Conservation (phyloP, 257 asterid genomes). For the Nemophila menziesii region DNA sequence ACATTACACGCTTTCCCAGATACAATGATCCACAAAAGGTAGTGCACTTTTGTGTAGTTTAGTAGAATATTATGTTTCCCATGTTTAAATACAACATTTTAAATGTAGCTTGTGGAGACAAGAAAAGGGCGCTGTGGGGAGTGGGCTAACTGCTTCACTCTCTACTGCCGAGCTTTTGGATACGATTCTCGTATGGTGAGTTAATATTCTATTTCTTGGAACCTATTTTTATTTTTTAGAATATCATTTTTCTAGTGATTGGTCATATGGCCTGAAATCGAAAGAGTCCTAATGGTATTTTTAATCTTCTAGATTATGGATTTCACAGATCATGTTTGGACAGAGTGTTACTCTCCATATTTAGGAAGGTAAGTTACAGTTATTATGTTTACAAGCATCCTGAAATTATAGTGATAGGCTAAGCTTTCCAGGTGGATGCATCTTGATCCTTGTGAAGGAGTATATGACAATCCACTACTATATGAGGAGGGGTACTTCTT, state of each 20-base stretch:
- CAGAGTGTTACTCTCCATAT: constrained; percentile 79
- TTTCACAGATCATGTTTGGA: constrained; percentile 97
- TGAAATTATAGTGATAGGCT: constrained; percentile 10
- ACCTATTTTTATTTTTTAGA: not conserved
- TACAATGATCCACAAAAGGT: constrained; percentile 92
- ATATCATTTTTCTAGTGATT: constrained; percentile 3
- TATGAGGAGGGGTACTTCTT: constrained; percentile 96
- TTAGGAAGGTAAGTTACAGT: not conserved
- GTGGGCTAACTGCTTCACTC: constrained; percentile 98
- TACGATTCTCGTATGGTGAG: constrained; percentile 85
- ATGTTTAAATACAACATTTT: constrained; percentile 12
- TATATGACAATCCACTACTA: constrained; percentile 75
- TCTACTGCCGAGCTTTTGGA: constrained; percentile 89
- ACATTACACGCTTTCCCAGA: constrained; percentile 82
- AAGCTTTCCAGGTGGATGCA: constrained; percentile 90
- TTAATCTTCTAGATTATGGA: constrained; percentile 51
- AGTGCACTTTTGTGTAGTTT: constrained; percentile 11
- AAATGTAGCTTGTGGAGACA: constrained; percentile 77
- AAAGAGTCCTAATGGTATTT: too few relatives aligned
- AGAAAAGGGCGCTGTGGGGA: constrained; percentile 96
- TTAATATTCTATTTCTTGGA: constrained; percentile 14
- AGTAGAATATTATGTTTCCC: constrained; percentile 9
- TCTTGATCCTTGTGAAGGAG: constrained; percentile 98
- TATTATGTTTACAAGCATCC: constrained; percentile 11
- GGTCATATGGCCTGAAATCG: too few relatives aligned